These are phyloP conservation scores for Lecanicillium sp. DNA, from an alignment of 2,329 filamentous ascomycete species.

Conservation along the genomic window DNA sequence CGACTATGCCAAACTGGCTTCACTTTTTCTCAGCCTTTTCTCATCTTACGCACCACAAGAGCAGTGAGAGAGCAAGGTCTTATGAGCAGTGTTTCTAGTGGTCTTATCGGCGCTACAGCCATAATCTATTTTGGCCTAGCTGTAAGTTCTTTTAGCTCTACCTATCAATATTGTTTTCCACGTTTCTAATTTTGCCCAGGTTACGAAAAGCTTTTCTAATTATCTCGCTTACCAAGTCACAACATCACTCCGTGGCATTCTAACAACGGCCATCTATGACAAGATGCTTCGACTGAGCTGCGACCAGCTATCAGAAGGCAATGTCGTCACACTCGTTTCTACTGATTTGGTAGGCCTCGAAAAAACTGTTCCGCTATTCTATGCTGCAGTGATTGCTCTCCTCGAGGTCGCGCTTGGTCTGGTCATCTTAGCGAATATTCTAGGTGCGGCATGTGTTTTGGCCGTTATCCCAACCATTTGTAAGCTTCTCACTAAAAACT, in stretches of 20 bases:
- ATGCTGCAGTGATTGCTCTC: slow-evolving; percentile 4
- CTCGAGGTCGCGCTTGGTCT: slow-evolving; percentile 5
- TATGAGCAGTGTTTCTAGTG: not conserved
- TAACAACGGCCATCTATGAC: not conserved
- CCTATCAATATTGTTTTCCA: too few relatives aligned
- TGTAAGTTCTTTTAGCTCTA: slow-evolving; percentile 1
- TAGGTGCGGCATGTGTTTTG: slow-evolving; percentile 5
- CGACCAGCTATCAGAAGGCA: not conserved
- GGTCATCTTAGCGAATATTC: slow-evolving; percentile 5
- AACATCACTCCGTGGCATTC: not conserved
- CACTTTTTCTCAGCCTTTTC: slow-evolving; percentile 1
- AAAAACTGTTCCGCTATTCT: not conserved
- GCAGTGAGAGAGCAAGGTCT: not conserved
- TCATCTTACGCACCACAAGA: not conserved
- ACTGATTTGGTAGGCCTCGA: not conserved
- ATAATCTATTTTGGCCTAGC: slow-evolving; percentile 3
- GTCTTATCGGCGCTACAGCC: not conserved
- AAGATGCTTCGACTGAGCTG: not conserved
- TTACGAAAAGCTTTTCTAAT: not conserved
- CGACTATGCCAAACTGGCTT: not conserved
- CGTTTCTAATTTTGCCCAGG: not conserved
- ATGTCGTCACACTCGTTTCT: not conserved
- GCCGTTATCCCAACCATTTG: slow-evolving; percentile 1
- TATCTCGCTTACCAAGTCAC: not conserved
- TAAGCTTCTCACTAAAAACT: slow-evolving; percentile 4